These are phyloP conservation scores for Microsporum audouinii DNA, from an alignment of 2,329 filamentous ascomycete genomes.

Conservation along the genomic window DNA sequence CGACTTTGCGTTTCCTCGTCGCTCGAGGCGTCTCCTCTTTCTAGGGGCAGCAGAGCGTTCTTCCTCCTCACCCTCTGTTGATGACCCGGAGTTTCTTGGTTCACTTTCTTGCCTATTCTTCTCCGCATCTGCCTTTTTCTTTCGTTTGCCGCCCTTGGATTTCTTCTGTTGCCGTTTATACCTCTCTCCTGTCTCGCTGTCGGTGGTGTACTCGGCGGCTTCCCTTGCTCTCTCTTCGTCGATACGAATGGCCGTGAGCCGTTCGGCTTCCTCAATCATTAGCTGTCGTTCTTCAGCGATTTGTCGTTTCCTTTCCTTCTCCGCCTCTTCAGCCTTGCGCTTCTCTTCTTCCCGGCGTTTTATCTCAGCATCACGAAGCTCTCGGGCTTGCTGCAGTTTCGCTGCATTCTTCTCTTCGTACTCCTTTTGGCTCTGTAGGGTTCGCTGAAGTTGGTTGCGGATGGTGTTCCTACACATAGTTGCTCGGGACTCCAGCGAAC, in stretches of 20 bases:
- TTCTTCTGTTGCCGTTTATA: constrained; percentile 61
- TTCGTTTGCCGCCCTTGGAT: constrained; percentile 46
- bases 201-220: constrained; percentile 69
- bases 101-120: constrained; percentile 19
- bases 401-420: constrained; percentile 90
- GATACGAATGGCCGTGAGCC: constrained; percentile 56
- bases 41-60: constrained; percentile 31
- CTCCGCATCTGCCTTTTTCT: constrained; percentile 47
- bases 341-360: constrained; percentile 66
- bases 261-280: constrained; percentile 65
- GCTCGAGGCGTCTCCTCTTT: constrained; percentile 51
- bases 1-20: constrained; percentile 35
- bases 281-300: constrained; percentile 75
- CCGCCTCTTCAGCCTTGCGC: constrained; percentile 53
- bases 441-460: constrained; percentile 78
- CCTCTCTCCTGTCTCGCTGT: constrained; percentile 70
- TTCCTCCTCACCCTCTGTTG: constrained; percentile 13
- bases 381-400: constrained; percentile 69
- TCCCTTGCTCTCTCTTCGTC: constrained; percentile 58
- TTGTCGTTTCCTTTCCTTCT: constrained; percentile 64
- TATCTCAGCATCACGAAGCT: constrained; percentile 69
- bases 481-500: constrained; percentile 85
- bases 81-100: constrained; percentile 20
- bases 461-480: constrained; percentile 97
- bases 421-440: constrained; percentile 70